Evolutionary conservation across 768 basidiomycete species (phyloP), one percentile per base, ranked within the genome.

Genomic region (Calvatia gigantea): DNA sequence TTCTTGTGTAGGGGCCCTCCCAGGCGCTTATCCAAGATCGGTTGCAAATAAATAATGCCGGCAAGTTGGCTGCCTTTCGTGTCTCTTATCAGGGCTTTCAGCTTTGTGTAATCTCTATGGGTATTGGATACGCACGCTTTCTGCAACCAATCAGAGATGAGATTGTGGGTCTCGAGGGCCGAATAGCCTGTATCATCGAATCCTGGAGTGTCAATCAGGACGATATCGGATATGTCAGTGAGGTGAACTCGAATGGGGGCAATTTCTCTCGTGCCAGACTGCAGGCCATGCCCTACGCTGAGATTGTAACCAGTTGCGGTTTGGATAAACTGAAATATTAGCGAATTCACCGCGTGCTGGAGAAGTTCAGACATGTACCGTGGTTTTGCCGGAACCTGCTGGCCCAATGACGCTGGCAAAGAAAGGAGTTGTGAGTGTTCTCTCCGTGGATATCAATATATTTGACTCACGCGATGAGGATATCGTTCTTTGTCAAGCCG

Each of bases 21-120:
- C 62, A 82, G 70, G 19, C 79, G 68, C 64, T 74, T 70, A 56
- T 82, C 81, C 6, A 72, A 70, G 53, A 82, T 82, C 1, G 79
- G 76, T 60, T 82, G 81, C 67, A 81, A 70, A 64, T 82, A 60
- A 14, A 60, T 27, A 2, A 60, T 47, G 28, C 59, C 59, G 1
- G 56, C 42, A 19, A 60, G 47, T 11, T 49, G 46, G 15, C 14
- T 12, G 6, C 45, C 58, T 17, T 47, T 48, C n/a, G n/a, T n/a
- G n/a, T n/a, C 11, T 43, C 21, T 17, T 56, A 48, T 27, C 58
- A 52, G 27, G 23, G 19, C 8, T n/a, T 51, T 51, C 9, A 15
- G 9, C 9, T 38, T n/a, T 7, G 14, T n/a, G n/a, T n/a, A 21
- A 2, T 23, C 14, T 23, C 6, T 12, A 6, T 6, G 4, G 15